Base-by-base conservation (phyloP, 148 eudicot species). In the Cornus suecica region DNA sequence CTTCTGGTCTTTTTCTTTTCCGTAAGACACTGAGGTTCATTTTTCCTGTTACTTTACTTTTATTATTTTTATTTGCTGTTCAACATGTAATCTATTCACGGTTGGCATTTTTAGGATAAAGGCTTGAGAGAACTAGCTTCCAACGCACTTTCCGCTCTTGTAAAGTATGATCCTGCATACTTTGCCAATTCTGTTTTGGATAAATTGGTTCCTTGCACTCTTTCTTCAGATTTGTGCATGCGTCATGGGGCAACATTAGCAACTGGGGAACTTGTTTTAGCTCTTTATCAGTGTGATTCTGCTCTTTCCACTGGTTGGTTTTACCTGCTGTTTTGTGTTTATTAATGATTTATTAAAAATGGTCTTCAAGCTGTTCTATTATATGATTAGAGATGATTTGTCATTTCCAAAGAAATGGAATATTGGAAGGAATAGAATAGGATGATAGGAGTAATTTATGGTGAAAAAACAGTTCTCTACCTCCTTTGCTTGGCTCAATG, bases 171-270 rank as follows among this genome's bases (percentile, higher is more conserved):
- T 63, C 92, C 91, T 61, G 90, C 85, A 70, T 85, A 91, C 78
- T 91, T 86, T 91, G 94, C 94, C 26, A 84, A 86, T 74, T 80
- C 66, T 72, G 88, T 86, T 79, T 74, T 95, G 34, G 94, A 85
- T 66, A 90, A 88, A 81, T 68, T 95, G 75, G 86, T 93, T 70
- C 92, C 94, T 32, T 85, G 88, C 86, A 95, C 97, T 79, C 88
- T 95, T 66, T 91, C 99, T 70, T 85, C 97, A 79, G 99, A 95
- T 86, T 86, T 95, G 75, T 92, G 96, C 84, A 87, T 83, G 90
- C 97, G 99, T 72, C 97, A 95, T 84, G 99, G 99, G 83, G 93
- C 99, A 85, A 87, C 97, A 51, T 82, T 95, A 80, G 94, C 99
- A 32, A 90, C 89, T 67, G 99, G 93, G 65, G 99, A 93, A 86